phyloP scores from a whole-genome alignment of 2,329 filamentous ascomycete genomes.

The Colletotrichum truncatum region DNA sequence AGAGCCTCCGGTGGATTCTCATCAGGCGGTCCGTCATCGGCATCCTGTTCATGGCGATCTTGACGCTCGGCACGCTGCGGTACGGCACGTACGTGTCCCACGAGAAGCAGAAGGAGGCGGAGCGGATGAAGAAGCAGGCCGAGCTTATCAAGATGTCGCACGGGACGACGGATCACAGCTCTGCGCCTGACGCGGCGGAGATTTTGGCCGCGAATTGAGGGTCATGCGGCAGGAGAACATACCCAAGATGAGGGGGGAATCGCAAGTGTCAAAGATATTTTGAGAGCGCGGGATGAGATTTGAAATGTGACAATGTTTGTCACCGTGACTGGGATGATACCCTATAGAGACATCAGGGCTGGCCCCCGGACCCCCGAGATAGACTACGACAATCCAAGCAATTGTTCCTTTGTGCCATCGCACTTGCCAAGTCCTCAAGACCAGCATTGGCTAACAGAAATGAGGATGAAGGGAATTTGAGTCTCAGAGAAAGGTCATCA shows the following conservation, averaged over 20 bases:
- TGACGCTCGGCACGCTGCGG: slow-evolving; percentile 67
- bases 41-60: slow-evolving; percentile 72
- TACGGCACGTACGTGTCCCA: slow-evolving; percentile 67
- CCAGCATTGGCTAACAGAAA: no score
- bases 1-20: slow-evolving; percentile 87
- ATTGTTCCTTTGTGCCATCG: no score
- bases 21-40: slow-evolving; percentile 71
- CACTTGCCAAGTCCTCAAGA: no score
- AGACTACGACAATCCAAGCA: no score
- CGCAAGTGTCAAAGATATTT: no score
- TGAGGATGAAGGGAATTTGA: no score
- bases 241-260: neutral
- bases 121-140: slow-evolving; percentile 52
- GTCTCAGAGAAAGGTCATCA: no score
- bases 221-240: neutral
- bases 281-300: neutral
- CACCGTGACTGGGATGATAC: no score
- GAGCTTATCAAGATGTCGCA: slow-evolving; percentile 52
- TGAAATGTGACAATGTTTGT: accelerated
- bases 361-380: no score
- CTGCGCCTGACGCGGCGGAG: slow-evolving; percentile 62
- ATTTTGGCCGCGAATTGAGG: slow-evolving; percentile 65
- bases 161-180: slow-evolving; percentile 55
- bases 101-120: slow-evolving; percentile 56
- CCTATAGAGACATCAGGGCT: no score